Percentiles rank a stretch among this genome's conserved stretches.
phyloP scores from a whole-genome alignment of 2,329 filamentous ascomycete genomes.

The Stemphylium beticola region DNA sequence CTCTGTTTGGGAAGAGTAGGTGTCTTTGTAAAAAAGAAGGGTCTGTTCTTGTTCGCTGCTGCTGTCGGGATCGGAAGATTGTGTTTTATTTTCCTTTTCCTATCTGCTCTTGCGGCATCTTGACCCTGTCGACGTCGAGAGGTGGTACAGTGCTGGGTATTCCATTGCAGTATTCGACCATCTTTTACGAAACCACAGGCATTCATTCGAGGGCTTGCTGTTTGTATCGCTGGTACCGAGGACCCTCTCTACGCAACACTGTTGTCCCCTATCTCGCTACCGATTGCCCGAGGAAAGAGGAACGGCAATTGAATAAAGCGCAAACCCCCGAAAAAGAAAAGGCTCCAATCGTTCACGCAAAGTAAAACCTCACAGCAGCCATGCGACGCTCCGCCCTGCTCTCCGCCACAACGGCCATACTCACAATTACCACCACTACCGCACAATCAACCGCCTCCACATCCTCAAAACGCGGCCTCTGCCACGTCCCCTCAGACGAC shows the following conservation, averaged over 20 bases:
- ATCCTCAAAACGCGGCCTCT: slow-evolving; percentile 73
- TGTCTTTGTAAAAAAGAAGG: not conserved
- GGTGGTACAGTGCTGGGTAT: no score
- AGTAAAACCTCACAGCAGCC: not conserved
- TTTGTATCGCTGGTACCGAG: not conserved
- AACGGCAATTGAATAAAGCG: not conserved
- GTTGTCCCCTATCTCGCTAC: no score
- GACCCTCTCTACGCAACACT: no score
- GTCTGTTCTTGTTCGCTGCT: not conserved
- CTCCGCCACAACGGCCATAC: slow-evolving; percentile 7
- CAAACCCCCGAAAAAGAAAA: no score
- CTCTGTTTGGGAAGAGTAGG: not conserved
- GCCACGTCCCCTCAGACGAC: slow-evolving; percentile 65
- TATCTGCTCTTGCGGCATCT: not conserved
- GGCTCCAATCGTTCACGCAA: no score
- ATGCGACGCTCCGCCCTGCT: slow-evolving; percentile 8
- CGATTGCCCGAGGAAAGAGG: not conserved
- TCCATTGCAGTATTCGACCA: no score
- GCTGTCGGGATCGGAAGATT: not conserved
- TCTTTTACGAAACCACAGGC: not conserved
- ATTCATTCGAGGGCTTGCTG: not conserved
- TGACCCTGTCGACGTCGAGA: not conserved
- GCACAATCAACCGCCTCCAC: slow-evolving; percentile 47
- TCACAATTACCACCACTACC: slow-evolving; percentile 11
- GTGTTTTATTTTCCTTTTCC: not conserved